These are phyloP conservation scores for Scleromitrula shiraiana DNA, from an alignment of 2,329 filamentous ascomycete genomes.

Conservation along the genomic window DNA sequence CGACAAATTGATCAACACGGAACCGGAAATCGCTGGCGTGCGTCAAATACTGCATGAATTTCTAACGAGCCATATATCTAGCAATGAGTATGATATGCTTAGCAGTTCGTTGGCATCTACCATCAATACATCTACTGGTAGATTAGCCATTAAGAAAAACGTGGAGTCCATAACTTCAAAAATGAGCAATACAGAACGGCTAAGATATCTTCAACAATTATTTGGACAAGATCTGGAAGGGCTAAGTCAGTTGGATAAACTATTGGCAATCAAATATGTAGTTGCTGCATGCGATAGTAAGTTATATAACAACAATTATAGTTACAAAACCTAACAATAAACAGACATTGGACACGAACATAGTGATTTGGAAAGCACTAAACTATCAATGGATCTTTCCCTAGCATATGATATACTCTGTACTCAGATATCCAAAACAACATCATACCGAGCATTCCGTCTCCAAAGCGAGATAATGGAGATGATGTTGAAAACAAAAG, in stretches of 20 bases:
- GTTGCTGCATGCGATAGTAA: constrained; percentile 25
- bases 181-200: constrained; percentile 18
- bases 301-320: neutral
- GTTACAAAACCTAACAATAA: neutral
- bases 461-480: constrained; percentile 26
- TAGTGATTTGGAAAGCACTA: constrained; percentile 7
- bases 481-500: constrained; percentile 29
- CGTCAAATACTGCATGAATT: constrained; percentile 18
- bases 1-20: constrained; percentile 4
- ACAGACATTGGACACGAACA: constrained; percentile 16
- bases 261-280: constrained; percentile 21
- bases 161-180: constrained; percentile 9
- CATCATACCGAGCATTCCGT: constrained; percentile 23
- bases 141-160: constrained; percentile 17
- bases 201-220: constrained; percentile 18
- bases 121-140: constrained; percentile 16
- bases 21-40: constrained; percentile 12
- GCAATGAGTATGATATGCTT: neutral
- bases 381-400: constrained; percentile 18
- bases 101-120: constrained; percentile 8
- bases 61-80: constrained; percentile 13
- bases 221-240: constrained; percentile 12
- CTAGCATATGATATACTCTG: constrained; percentile 22
- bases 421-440: constrained; percentile 17
- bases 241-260: constrained; percentile 18